Evolutionary conservation across 768 basidiomycete genomes (phyloP).

Genomic region (Mycena venus): DNA sequence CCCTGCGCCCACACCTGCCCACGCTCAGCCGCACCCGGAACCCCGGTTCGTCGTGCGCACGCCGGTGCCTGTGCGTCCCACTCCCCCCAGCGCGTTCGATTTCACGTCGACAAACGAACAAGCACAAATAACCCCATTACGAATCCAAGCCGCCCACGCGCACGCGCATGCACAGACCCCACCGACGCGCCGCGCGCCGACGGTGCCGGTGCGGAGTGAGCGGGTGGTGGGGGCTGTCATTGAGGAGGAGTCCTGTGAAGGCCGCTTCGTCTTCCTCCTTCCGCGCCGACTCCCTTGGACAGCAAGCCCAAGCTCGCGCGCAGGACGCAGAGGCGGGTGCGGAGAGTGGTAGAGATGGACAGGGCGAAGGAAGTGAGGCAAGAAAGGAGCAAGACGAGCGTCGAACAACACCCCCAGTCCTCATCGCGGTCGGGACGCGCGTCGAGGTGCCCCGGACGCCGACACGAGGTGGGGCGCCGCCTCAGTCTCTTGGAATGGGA

Average conservation of each 20-base stretch:
- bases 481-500: background rate
- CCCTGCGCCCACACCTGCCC: no score
- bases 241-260: background rate
- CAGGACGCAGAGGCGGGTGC: background rate
- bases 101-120: no score
- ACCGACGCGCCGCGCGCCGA: constrained; percentile 13
- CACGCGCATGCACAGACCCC: constrained; percentile 15
- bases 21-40: no score
- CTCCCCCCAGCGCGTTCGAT: no score
- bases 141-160: background rate
- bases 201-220: constrained; percentile 7
- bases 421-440: background rate
- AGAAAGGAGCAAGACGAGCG: background rate
- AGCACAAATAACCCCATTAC: no score
- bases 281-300: no score
- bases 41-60: background rate
- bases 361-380: no score
- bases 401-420: background rate
- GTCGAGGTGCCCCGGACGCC: background rate
- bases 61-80: background rate
- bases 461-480: background rate
- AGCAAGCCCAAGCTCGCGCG: no score
- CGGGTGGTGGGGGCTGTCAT: background rate
- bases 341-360: no score
- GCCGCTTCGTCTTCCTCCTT: no score